Evolutionary conservation across 805 yeast genomes (phyloP), one percentile per base, ranked within the genome.

Genomic region (Nakazawaea holstii): DNA sequence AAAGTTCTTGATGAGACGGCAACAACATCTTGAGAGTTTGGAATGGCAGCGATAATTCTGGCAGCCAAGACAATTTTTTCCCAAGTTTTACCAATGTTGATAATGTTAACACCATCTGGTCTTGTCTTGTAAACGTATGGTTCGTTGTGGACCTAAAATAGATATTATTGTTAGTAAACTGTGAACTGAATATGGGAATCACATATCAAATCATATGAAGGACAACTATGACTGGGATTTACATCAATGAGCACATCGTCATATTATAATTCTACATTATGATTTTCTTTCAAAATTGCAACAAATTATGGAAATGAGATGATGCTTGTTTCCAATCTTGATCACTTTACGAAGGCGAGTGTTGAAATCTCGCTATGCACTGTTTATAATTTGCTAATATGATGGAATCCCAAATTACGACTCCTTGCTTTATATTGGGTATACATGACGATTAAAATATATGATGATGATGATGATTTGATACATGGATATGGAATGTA

Each of bases 61-160:
- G 99, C 99, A 70, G 99, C 99, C 73, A 94, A 82, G 59, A 92
- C 97, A 73, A 91, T 87, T 83, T 92, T 92, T 83, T 94, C 98
- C 98, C 99, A 94, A 69, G 99, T 94, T 83, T 92, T 91, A 82
- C 95, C 95, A 68, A 94, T 80, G 89, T 94, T 89, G 77, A 94
- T 91, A 64, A 94, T 80, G 84, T 90, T 90, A 67, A 94, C 97
- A 85, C 99, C 99, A 74, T 94, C 99, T 77, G 96, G 94, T 82
- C 98, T 91, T 76, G 96, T 85, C 80, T 89, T 87, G 92, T 79
- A 87, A 66, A 92, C 96, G 82, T 89, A 89, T 75, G 94, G 85
- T 74, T 86, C 87, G 84, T 88, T 90, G 88, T 90, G 97, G 69
- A 88, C 92, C 92, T 86, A 61, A 49, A 62, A 53, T 56, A 49